Percentiles rank a stretch among this genome's conserved stretches.
Conservation (phyloP, 2,329 filamentous ascomycete genomes). For the Drechslera avenae region DNA sequence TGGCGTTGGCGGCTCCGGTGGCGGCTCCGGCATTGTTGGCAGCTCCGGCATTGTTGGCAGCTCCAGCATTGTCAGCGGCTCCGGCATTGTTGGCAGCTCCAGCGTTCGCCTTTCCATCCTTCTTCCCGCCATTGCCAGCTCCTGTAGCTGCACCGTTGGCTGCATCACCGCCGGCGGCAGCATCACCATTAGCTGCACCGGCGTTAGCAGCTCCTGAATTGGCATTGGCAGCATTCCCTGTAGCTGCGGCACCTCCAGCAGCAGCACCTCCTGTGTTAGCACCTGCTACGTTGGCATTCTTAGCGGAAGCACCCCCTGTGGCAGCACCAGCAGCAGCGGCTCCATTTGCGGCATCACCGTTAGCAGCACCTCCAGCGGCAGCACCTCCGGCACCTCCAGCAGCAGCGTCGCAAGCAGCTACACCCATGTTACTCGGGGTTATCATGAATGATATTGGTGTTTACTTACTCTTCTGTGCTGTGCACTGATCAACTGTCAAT, state of each 20-base stretch:
- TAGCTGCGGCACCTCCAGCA: no score
- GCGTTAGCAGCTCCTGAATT: not conserved
- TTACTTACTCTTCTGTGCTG: constrained; percentile 29
- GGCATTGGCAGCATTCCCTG: not conserved
- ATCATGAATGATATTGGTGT: not conserved
- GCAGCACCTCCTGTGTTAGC: constrained; percentile 1
- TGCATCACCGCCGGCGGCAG: no score
- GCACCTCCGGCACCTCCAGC: no score
- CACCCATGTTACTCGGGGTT: no score
- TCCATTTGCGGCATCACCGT: not conserved
- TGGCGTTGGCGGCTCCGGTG: not conserved
- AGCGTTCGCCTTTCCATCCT: not conserved
- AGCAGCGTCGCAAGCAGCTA: no score
- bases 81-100: not conserved
- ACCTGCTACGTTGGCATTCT: no score
- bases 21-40: no score
- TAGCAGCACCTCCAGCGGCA: not conserved
- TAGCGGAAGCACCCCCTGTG: not conserved
- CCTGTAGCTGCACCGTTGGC: no score
- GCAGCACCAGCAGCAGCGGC: not conserved
- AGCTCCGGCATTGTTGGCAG: not conserved
- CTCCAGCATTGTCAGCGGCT: no score
- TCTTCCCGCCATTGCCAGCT: no score
- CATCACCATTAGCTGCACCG: no score
- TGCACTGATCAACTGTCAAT: constrained; percentile 25